Evolutionary conservation across 2,329 filamentous ascomycete species (phyloP).

Genomic region (Sporothrix humicola): DNA sequence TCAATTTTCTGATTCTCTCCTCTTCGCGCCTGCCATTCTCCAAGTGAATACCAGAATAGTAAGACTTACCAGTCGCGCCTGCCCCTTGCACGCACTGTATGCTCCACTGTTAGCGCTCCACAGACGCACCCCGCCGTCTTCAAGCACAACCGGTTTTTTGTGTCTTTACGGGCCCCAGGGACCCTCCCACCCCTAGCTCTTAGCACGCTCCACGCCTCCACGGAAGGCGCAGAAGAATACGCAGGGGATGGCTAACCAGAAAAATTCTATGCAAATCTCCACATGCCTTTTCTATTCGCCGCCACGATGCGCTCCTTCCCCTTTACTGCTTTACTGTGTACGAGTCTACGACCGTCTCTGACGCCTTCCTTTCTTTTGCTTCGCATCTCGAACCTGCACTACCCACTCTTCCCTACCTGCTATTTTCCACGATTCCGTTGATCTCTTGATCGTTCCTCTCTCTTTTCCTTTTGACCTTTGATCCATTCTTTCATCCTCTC

Average conservation of each 20-base stretch:
- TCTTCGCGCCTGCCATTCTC: background rate
- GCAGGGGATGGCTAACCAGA: conserved; percentile 5
- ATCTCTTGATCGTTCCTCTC: background rate
- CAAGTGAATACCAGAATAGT: no score
- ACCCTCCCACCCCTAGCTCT: conserved; percentile 2
- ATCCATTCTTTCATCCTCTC: conserved; percentile 4
- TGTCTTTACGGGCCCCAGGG: background rate
- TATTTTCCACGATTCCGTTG: conserved; percentile 2
- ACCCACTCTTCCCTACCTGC: background rate
- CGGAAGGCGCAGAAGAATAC: conserved; percentile 6
- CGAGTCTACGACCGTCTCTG: background rate
- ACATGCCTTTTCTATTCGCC: conserved; percentile 17
- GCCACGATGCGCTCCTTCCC: conserved; percentile 25
- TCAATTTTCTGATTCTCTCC: background rate
- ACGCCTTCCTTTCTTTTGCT: background rate
- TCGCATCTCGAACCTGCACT: background rate
- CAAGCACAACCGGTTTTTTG: conserved; percentile 32
- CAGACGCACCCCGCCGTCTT: background rate
- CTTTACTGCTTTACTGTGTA: background rate
- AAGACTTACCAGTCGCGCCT: background rate
- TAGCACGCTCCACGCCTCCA: background rate
- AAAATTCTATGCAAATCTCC: conserved; percentile 24
- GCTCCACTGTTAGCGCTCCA: conserved; percentile 31
- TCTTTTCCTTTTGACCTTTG: background rate
- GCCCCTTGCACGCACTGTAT: background rate